Evolutionary conservation across 148 eudicot genomes (phyloP).

Genomic region (Suaeda aralocaspica): DNA sequence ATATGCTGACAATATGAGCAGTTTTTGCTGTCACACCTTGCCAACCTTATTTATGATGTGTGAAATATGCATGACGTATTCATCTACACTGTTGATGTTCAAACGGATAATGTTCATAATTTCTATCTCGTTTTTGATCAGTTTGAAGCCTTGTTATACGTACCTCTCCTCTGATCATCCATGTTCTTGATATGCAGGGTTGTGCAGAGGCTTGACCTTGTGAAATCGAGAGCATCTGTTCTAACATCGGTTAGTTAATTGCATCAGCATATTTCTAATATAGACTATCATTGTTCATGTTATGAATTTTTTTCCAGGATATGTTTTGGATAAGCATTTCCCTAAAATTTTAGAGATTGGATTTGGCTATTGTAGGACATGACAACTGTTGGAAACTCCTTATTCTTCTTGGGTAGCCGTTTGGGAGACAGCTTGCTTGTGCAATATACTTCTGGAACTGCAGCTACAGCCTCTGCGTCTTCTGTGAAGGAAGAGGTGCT

Average conservation of each 20-base stretch:
- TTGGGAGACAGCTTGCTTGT: slow-evolving; percentile 97
- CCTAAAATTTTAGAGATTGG: neutral
- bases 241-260: slow-evolving; percentile 72
- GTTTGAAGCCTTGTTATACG: neutral
- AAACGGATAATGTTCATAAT: neutral
- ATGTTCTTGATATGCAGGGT: slow-evolving; percentile 44
- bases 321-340: neutral
- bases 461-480: slow-evolving; percentile 42
- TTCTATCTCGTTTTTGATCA: neutral
- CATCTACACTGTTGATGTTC: neutral
- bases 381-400: slow-evolving; percentile 73
- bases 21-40: neutral
- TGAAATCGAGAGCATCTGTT: slow-evolving; percentile 93
- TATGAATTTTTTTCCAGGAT: neutral
- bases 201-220: slow-evolving; percentile 91
- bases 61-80: neutral
- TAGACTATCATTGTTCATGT: neutral
- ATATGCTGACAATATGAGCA: neutral
- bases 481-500: slow-evolving; percentile 84
- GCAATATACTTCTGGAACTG: slow-evolving; percentile 69
- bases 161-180: neutral
- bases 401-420: slow-evolving; percentile 90
- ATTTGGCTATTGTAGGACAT: slow-evolving; percentile 48
- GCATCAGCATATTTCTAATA: slow-evolving; percentile 11
- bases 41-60: neutral